phyloP scores from a whole-genome alignment of 371 early-diverging fungal species.

The Actinomortierella ambigua region DNA sequence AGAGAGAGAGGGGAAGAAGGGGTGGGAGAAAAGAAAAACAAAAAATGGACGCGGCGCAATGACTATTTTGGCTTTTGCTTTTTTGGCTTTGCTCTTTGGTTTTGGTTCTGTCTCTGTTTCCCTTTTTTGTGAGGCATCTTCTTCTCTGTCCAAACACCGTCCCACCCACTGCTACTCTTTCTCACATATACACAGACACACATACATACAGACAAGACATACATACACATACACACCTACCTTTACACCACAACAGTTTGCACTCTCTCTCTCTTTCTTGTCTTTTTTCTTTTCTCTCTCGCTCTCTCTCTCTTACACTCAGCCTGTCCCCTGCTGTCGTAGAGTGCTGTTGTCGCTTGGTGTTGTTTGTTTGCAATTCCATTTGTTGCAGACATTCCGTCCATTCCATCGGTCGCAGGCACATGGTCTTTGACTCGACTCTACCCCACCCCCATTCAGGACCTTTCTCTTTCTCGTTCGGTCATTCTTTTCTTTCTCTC shows the following conservation, averaged over 20 bases:
- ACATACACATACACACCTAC: no score
- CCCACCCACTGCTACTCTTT: no score
- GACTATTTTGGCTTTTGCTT: no score
- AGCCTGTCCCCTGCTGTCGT: neutral
- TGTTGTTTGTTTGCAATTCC: no score
- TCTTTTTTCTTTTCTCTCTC: neutral
- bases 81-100: neutral
- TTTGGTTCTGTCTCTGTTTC: neutral
- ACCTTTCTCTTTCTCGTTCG: neutral
- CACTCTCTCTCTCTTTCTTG: neutral
- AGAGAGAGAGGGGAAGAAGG: neutral
- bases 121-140: neutral
- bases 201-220: no score
- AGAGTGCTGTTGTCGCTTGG: no score
- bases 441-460: neutral
- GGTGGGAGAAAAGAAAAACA: no score
- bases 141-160: no score
- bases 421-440: neutral
- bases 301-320: neutral
- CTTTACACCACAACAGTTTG: neutral
- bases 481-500: no score
- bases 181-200: no score
- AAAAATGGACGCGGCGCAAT: neutral
- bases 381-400: no score
- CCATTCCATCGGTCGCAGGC: no score